Evolutionary conservation across 148 eudicot genomes (phyloP).

Genomic region (Rhododendron kiyosumense): DNA sequence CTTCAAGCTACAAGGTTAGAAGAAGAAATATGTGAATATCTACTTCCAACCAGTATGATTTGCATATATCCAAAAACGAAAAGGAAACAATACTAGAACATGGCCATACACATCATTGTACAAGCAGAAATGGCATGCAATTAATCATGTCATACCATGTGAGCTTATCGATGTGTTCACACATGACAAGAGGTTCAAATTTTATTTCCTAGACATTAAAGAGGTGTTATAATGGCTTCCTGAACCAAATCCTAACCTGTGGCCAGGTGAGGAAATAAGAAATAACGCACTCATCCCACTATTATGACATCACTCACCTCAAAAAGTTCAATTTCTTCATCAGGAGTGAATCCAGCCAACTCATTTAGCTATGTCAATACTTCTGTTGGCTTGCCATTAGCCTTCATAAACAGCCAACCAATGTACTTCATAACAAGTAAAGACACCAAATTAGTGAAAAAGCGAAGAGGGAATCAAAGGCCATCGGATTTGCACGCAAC

Average conservation of each 20-base stretch:
- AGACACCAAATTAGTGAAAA: not conserved
- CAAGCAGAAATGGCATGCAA: not conserved
- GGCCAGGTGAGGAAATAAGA: not conserved
- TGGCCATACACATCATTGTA: not conserved
- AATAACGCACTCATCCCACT: not conserved
- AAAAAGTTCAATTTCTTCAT: no score
- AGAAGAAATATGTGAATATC: not conserved
- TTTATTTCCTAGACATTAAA: constrained; percentile 66
- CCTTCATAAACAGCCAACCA: no score
- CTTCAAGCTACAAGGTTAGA: no score
- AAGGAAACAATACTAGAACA: not conserved
- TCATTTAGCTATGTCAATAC: no score
- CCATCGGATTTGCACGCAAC: not conserved
- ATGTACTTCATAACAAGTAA: no score
- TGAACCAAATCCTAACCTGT: not conserved
- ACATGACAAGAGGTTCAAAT: constrained; percentile 31
- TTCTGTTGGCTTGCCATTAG: no score
- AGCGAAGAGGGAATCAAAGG: not conserved
- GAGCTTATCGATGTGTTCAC: constrained; percentile 60
- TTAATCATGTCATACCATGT: constrained; percentile 49
- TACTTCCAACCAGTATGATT: not conserved
- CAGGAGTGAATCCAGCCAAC: no score
- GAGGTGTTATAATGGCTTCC: constrained; percentile 1
- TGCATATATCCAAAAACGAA: not conserved
- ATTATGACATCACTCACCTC: not conserved